phyloP scores from a whole-genome alignment of 306 rosid genomes.

The Quercus bicolor region DNA sequence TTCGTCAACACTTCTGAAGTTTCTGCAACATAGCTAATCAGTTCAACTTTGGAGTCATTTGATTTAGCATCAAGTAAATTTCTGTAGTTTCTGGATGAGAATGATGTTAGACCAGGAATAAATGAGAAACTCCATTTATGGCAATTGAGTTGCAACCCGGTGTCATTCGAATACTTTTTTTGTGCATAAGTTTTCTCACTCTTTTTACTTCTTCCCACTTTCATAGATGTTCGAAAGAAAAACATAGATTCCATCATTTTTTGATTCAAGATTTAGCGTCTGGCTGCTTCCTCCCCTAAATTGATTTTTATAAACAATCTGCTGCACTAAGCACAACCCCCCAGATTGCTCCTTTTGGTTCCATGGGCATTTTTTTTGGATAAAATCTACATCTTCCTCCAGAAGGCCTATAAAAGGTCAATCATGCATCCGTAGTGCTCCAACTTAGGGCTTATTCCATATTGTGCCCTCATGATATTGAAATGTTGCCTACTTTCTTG shows the following conservation, averaged over 20 bases:
- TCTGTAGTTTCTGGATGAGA: no score
- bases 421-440: constrained; percentile 22
- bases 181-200: not conserved
- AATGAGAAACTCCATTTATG: not conserved
- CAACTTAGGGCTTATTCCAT: not conserved
- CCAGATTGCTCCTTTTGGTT: no score
- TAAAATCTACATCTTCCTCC: constrained; percentile 12
- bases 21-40: no score
- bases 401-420: constrained; percentile 11
- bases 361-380: no score
- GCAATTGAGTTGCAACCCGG: not conserved
- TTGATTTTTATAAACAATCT: constrained; percentile 11
- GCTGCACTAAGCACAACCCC: not conserved
- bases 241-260: constrained; percentile 15
- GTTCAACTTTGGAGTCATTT: no score
- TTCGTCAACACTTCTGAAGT: no score
- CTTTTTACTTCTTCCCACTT: constrained; percentile 10
- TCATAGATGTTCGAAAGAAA: not conserved
- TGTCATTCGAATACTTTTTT: no score
- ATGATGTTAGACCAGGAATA: constrained; percentile 15
- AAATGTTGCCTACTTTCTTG: constrained; percentile 12
- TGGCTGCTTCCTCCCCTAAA: not conserved
- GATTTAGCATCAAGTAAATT: no score
- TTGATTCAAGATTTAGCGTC: constrained; percentile 16
- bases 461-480: not conserved